These are phyloP conservation scores for Bryoglossum gracile DNA, from an alignment of 495 filamentous ascomycete species.

Conservation along the genomic window DNA sequence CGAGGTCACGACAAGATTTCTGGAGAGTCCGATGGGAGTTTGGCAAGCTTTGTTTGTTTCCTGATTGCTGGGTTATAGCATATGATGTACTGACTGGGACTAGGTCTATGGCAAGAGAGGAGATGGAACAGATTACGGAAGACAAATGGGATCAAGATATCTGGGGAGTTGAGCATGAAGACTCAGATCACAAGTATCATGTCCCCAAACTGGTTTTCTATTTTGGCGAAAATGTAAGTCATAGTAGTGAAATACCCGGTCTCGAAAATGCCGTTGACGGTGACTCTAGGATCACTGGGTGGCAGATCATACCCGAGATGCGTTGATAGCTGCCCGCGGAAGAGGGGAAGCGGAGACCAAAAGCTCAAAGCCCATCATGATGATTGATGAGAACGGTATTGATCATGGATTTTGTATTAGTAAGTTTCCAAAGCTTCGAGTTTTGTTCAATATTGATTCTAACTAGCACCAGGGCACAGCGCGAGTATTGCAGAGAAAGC, in stretches of 20 bases:
- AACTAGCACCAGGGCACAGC: conserved; percentile 44
- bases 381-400: conserved; percentile 64
- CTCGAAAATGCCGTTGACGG: neutral
- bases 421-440: conserved; percentile 34
- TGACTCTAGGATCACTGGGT: conserved; percentile 67
- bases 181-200: conserved; percentile 25
- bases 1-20: conserved; percentile 52
- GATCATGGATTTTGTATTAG: conserved; percentile 79
- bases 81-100: neutral
- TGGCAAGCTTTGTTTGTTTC: conserved; percentile 60
- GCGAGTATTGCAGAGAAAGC: conserved; percentile 62
- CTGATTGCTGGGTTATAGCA: neutral
- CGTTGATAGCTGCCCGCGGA: conserved; percentile 52
- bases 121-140: conserved; percentile 67
- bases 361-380: conserved; percentile 52
- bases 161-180: conserved; percentile 56
- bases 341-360: conserved; percentile 25
- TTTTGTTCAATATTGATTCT: neutral
- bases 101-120: conserved; percentile 61
- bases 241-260: neutral
- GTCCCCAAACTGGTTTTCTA: conserved; percentile 64
- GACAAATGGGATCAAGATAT: conserved; percentile 76
- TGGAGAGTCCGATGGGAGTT: conserved; percentile 56
- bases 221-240: conserved; percentile 50
- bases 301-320: conserved; percentile 63